Conservation (phyloP, 1,284 basidiomycete species). For the Hymenochaete sp. region DNA sequence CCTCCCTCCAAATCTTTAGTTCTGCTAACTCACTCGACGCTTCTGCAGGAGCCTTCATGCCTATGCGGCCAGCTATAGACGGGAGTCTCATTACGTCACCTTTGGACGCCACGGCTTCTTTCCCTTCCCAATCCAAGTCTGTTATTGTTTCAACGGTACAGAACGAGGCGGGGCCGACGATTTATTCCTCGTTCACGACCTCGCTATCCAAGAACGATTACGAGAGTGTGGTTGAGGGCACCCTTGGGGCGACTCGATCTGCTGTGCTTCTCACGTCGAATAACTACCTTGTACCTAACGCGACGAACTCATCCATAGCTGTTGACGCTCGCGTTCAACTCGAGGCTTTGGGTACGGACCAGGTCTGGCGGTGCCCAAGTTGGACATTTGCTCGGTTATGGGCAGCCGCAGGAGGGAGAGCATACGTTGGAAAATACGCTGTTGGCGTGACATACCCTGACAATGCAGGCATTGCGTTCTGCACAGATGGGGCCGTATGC, state of each 20-base stretch:
- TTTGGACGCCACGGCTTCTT: slow-evolving; percentile 46
- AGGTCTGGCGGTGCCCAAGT: slow-evolving; percentile 58
- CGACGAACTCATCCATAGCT: slow-evolving; percentile 25
- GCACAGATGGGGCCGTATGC: slow-evolving; percentile 51
- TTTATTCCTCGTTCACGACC: slow-evolving; percentile 39
- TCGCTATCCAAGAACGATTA: slow-evolving; percentile 37
- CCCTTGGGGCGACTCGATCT: slow-evolving; percentile 45
- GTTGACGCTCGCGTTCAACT: slow-evolving; percentile 48
- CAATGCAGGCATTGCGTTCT: slow-evolving; percentile 48
- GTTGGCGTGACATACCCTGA: slow-evolving; percentile 62
- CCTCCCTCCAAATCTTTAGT: slow-evolving; percentile 36
- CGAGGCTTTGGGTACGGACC: slow-evolving; percentile 58
- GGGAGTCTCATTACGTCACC: slow-evolving; percentile 49
- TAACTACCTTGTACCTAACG: slow-evolving; percentile 37
- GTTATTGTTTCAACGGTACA: slow-evolving; percentile 62
- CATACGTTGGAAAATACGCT: slow-evolving; percentile 60
- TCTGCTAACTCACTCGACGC: slow-evolving; percentile 38
- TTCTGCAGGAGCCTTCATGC: slow-evolving; percentile 45
- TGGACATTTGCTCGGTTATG: slow-evolving; percentile 64
- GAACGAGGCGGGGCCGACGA: slow-evolving; percentile 57
- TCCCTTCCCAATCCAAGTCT: slow-evolving; percentile 51
- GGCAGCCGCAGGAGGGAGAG: slow-evolving; percentile 53
- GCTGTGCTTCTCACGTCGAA: slow-evolving; percentile 37
- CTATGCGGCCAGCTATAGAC: slow-evolving; percentile 56
- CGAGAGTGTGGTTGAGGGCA: slow-evolving; percentile 31